Conservation (phyloP, 768 basidiomycete species). For the Pleurotus salmoneostramineus region DNA sequence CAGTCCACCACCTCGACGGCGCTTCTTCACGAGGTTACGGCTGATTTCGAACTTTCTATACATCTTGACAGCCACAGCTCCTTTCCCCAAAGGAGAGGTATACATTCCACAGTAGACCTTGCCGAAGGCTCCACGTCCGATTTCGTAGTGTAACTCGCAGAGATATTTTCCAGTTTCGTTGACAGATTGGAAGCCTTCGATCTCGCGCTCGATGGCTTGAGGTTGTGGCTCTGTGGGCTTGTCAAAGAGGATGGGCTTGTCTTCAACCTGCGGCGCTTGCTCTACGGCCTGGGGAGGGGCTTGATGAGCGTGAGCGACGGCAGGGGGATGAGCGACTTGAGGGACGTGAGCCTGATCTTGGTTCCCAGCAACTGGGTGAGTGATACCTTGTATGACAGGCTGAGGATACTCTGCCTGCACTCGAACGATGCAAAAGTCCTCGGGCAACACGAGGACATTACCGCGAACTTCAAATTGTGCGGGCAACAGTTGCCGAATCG, state of each 20-base stretch:
- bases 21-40: background rate
- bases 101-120: background rate
- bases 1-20: background rate
- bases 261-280: background rate
- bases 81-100: background rate
- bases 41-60: background rate
- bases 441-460: too few species aligned
- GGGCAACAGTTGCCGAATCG: too few species aligned
- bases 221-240: background rate
- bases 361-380: too few species aligned
- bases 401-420: too few species aligned
- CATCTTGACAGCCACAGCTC: conserved; percentile 1
- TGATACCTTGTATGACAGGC: too few species aligned
- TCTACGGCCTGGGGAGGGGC: background rate
- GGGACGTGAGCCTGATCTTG: too few species aligned
- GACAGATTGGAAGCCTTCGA: background rate
- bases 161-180: background rate
- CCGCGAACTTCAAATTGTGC: too few species aligned
- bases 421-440: too few species aligned
- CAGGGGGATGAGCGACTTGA: too few species aligned
- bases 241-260: background rate
- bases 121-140: conserved; percentile 1
- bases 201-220: too few species aligned
- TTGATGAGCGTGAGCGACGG: too few species aligned
- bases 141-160: background rate